Evolutionary conservation across 2,329 filamentous ascomycete species (phyloP).

Genomic region (Malbranchea cinnamomea): DNA sequence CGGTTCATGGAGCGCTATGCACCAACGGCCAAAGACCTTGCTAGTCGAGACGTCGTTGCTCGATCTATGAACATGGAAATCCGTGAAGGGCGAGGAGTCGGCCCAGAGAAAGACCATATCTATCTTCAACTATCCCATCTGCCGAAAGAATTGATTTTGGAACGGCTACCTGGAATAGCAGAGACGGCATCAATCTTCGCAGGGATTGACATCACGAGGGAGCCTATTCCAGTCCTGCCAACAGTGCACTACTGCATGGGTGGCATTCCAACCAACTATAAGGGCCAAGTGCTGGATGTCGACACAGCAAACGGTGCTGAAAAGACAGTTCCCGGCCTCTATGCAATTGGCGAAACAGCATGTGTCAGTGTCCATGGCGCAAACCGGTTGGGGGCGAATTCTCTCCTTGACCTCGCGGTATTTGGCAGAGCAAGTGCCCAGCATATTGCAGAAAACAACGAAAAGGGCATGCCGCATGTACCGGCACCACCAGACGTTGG

Average conservation of each 20-base stretch:
- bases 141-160: constrained; percentile 67
- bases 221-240: constrained; percentile 76
- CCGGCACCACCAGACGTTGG: constrained; percentile 56
- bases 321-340: constrained; percentile 72
- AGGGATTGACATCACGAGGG: constrained; percentile 76
- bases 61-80: constrained; percentile 90
- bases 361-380: constrained; percentile 86
- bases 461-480: constrained; percentile 55
- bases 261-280: constrained; percentile 83
- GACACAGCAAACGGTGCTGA: constrained; percentile 58
- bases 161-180: constrained; percentile 82
- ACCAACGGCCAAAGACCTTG: constrained; percentile 81
- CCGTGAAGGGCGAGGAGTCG: constrained; percentile 76
- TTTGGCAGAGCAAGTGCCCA: constrained; percentile 82
- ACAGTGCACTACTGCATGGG: constrained; percentile 96
- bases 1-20: constrained; percentile 92
- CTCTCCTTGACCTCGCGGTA: constrained; percentile 75
- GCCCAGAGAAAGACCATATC: constrained; percentile 81
- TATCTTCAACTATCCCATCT: constrained; percentile 82
- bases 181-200: constrained; percentile 85
- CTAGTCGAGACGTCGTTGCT: constrained; percentile 75
- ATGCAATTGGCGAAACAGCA: constrained; percentile 78
- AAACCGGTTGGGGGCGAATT: constrained; percentile 85
- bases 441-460: constrained; percentile 80
- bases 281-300: constrained; percentile 74